Evolutionary conservation across 306 rosid species (phyloP).

Genomic region (Notholithocarpus densiflorus): DNA sequence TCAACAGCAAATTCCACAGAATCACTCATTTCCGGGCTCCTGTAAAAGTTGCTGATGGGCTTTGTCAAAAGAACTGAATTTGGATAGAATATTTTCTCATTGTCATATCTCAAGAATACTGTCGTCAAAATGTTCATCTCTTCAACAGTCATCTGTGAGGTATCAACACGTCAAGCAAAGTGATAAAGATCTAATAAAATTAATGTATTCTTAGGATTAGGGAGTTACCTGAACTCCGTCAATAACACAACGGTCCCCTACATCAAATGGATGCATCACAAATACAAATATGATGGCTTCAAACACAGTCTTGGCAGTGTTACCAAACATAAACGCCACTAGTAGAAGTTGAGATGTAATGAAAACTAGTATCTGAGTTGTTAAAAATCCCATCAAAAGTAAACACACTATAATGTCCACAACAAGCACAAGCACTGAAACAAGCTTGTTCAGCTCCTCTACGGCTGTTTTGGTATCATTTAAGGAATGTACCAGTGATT

Average conservation of each 20-base stretch:
- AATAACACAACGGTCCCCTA: slow-evolving; percentile 86
- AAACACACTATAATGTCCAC: slow-evolving; percentile 56
- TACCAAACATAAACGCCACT: slow-evolving; percentile 70
- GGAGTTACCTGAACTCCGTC: slow-evolving; percentile 79
- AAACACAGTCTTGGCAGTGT: slow-evolving; percentile 67
- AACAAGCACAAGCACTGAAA: slow-evolving; percentile 40
- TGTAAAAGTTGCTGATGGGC: slow-evolving; percentile 78
- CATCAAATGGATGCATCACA: slow-evolving; percentile 86
- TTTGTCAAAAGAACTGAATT: slow-evolving; percentile 74
- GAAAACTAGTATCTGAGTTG: slow-evolving; percentile 66
- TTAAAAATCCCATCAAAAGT: slow-evolving; percentile 70
- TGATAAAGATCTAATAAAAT: not conserved
- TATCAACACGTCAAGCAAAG: slow-evolving; percentile 12
- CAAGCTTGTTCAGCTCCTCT: slow-evolving; percentile 72
- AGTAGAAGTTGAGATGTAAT: slow-evolving; percentile 77
- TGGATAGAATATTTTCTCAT: slow-evolving; percentile 82
- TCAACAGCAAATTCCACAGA: slow-evolving; percentile 63
- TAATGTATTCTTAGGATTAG: not conserved
- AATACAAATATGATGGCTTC: slow-evolving; percentile 89
- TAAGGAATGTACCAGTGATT: slow-evolving; percentile 65
- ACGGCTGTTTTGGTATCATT: slow-evolving; percentile 81
- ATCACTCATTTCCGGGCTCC: slow-evolving; percentile 89
- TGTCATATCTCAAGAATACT: slow-evolving; percentile 71
- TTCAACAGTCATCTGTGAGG: slow-evolving; percentile 74
- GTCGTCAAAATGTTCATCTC: slow-evolving; percentile 89